These are phyloP conservation scores for Penicillium sp. DNA, from an alignment of 2,329 filamentous ascomycete species.

Conservation along the genomic window DNA sequence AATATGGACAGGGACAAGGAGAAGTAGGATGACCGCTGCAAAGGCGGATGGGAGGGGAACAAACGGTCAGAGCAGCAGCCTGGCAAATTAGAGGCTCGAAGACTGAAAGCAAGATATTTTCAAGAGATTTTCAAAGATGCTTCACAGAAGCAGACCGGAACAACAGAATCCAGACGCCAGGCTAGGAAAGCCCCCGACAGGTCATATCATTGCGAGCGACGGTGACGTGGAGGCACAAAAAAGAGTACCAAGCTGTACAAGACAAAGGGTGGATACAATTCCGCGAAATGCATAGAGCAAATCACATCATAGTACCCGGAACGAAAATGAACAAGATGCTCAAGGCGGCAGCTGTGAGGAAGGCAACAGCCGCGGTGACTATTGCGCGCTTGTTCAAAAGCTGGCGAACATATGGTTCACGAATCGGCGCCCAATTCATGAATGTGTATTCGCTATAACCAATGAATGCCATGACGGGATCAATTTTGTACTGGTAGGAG, in stretches of 20 bases:
- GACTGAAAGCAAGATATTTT: not conserved
- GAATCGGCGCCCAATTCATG: conserved; percentile 83
- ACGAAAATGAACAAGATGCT: conserved; percentile 93
- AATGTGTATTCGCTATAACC: conserved; percentile 96
- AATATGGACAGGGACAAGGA: conserved; percentile 27
- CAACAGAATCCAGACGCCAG: conserved; percentile 10
- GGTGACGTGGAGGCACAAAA: not conserved
- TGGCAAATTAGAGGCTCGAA: not conserved
- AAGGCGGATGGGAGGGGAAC: conserved; percentile 3
- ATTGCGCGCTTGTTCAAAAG: conserved; percentile 80
- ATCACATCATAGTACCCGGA: conserved; percentile 64
- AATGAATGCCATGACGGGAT: conserved; percentile 84
- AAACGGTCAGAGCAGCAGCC: not conserved
- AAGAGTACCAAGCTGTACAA: not conserved
- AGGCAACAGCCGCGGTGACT: conserved; percentile 75
- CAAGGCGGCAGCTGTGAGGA: conserved; percentile 75
- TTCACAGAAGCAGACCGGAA: conserved; percentile 19
- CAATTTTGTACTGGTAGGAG: conserved; percentile 93
- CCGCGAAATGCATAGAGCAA: not conserved
- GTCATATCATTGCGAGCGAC: conserved; percentile 2
- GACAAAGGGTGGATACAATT: not conserved
- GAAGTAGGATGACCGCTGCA: conserved; percentile 10
- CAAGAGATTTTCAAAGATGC: conserved; percentile 6
- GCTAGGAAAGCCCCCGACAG: conserved; percentile 2
- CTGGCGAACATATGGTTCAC: conserved; percentile 86